A percentile compares a stretch with the other conserved stretches of the same genome.
phyloP scores from a whole-genome alignment of 257 asterid species.

The Solanum pimpinellifolium region DNA sequence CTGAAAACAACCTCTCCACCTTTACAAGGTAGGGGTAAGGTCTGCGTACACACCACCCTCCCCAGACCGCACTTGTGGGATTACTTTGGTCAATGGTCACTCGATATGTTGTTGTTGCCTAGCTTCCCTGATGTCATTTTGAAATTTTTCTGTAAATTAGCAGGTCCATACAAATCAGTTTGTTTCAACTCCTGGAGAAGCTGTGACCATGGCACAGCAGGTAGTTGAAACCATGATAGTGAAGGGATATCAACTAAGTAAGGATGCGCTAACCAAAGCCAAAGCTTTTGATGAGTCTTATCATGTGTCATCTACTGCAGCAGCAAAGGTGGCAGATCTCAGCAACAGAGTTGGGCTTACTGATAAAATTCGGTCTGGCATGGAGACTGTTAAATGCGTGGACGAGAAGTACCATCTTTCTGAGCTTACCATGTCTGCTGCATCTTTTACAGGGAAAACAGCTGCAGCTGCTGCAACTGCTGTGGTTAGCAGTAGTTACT shows the following conservation, averaged over 20 bases:
- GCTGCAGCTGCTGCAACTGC: conserved; percentile 39
- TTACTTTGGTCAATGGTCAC: background rate
- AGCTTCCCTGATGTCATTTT: background rate
- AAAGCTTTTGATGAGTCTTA: conserved; percentile 50
- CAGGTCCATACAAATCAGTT: conserved; percentile 23
- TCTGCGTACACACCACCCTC: background rate
- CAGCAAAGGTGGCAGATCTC: conserved; percentile 37
- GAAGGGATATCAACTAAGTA: conserved; percentile 40
- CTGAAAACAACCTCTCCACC: background rate
- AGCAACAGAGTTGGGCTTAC: conserved; percentile 48
- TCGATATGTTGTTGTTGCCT: background rate
- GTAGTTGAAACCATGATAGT: conserved; percentile 39
- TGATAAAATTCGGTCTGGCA: conserved; percentile 27
- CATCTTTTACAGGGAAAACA: conserved; percentile 28
- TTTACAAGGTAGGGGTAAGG: background rate
- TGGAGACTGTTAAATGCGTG: conserved; percentile 27
- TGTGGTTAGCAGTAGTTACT: conserved; percentile 42
- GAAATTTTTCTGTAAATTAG: background rate
- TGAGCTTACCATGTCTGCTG: conserved; percentile 25
- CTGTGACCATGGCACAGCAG: conserved; percentile 38
- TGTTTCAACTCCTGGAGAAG: conserved; percentile 42
- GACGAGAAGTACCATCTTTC: conserved; percentile 41
- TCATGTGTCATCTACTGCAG: conserved; percentile 40
- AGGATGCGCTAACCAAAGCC: conserved; percentile 49
- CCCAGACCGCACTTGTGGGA: background rate